Evolutionary conservation across 140 eudicot genomes (phyloP).

Genomic region (Ambrosia hybrid): DNA sequence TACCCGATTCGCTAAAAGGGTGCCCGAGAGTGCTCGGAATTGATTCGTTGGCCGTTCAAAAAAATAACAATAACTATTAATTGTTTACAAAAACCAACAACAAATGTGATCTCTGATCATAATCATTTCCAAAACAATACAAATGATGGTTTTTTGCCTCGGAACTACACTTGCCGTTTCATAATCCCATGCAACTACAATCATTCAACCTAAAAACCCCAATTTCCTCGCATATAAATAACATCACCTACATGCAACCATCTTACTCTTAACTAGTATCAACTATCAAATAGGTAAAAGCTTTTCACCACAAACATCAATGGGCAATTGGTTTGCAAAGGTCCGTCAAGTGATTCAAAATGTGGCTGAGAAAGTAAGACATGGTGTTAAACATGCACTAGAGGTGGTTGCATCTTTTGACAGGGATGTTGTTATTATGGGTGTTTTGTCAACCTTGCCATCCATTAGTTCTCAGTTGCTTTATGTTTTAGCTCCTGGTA

Average conservation of each 20-base stretch:
- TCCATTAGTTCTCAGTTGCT: neutral
- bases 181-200: conserved; percentile 5
- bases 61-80: too few relatives aligned
- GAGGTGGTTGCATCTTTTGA: neutral
- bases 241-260: too few relatives aligned
- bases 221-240: conserved; percentile 1
- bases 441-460: neutral
- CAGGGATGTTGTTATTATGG: neutral
- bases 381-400: neutral
- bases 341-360: neutral
- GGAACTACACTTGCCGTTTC: conserved; percentile 11
- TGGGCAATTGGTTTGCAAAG: neutral
- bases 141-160: neutral
- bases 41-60: too few relatives aligned
- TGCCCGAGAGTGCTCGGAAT: too few relatives aligned
- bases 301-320: neutral
- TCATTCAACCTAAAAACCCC: neutral
- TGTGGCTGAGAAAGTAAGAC: too few relatives aligned
- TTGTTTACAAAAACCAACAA: too few relatives aligned
- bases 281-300: neutral
- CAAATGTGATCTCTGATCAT: too few relatives aligned
- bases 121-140: neutral
- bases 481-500: neutral
- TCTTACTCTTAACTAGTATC: neutral
- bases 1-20: too few relatives aligned